These are phyloP conservation scores for Ascocoryne sarcoides DNA, from an alignment of 2,329 filamentous ascomycete species.

Conservation along the genomic window DNA sequence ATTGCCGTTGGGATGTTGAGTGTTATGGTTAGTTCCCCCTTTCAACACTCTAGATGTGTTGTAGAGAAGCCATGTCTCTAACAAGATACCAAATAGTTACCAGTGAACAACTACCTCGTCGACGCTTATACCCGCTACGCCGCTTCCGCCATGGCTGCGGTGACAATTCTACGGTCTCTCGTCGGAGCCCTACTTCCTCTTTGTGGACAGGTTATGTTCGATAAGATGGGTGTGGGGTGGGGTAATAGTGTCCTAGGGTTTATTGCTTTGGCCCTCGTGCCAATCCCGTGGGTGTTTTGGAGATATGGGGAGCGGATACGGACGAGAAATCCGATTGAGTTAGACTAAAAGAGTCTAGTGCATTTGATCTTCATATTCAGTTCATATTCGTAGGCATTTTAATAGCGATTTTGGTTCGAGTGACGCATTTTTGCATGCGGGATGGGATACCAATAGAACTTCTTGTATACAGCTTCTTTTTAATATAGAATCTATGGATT, in stretches of 20 bases:
- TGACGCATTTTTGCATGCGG: too few relatives aligned
- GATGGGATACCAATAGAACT: too few relatives aligned
- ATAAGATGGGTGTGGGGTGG: constrained; percentile 34
- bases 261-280: constrained; percentile 37
- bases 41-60: too few relatives aligned
- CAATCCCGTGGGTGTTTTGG: constrained; percentile 35
- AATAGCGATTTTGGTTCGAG: too few relatives aligned
- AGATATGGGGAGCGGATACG: constrained; percentile 35
- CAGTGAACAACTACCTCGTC: constrained; percentile 37
- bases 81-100: constrained; percentile 33
- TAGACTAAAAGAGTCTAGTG: not conserved
- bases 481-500: too few relatives aligned
- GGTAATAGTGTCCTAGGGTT: constrained; percentile 40
- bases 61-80: too few relatives aligned
- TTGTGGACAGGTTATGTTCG: constrained; percentile 38
- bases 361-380: too few relatives aligned
- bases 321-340: constrained; percentile 13
- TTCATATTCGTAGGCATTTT: too few relatives aligned
- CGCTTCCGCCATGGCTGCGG: constrained; percentile 31
- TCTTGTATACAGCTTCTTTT: too few relatives aligned
- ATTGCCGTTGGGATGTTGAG: constrained; percentile 35
- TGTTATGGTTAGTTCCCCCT: not conserved
- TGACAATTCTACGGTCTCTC: constrained; percentile 34
- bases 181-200: constrained; percentile 41
- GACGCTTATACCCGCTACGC: constrained; percentile 32